Base-by-base conservation (phyloP, 2,329 filamentous ascomycete species). In the Fusarium sp. region DNA sequence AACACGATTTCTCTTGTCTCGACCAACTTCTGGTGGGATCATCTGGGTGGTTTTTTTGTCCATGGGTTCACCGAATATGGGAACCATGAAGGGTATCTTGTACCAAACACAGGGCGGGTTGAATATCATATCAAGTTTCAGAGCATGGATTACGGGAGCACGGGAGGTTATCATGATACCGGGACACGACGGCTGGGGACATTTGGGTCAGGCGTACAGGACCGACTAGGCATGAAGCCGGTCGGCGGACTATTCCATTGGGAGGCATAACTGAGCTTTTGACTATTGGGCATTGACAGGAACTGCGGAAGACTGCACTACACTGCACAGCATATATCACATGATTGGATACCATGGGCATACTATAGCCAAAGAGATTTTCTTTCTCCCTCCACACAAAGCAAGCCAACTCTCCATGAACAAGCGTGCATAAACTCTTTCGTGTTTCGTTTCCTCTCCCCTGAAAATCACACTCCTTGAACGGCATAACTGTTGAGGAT, bases 61-160 rank as follows among this genome's bases (percentile, higher is more conserved):
- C 50, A 55, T 69, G 66, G 68, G 63, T 65, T 70, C 60, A 67
- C 48, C 62, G 68, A 55, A 62, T 65, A 70, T 46, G 66, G 65
- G 64, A 67, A 69, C 71, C 70, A 72, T 52, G 42, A 63, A 45
- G 56, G 68, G 65, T 62, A 67, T 70, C 64, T 73, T 77, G 75
- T 77, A 76, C 68, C 74, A 76, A 74, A 71, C 72, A 69, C 62
- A 73, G 67, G 66, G 59, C 63, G 73, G 73, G 68, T 75, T 75
- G 74, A 36, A 70, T 65, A 70, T 72, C 65, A 68, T 68, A 72
- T 72, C 69, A 69, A 74, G 67, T 73, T 77, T 74, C 73, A 73
- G 72, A 72, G 71, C 75, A 77, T 76, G 77, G 74, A 74, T 76
- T 68, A 66, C 59, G 74, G 75, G 75, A 75, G 70, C 73, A 73